Base-by-base conservation (phyloP, 2,329 filamentous ascomycete genomes). In the Penicillium vulpinum region DNA sequence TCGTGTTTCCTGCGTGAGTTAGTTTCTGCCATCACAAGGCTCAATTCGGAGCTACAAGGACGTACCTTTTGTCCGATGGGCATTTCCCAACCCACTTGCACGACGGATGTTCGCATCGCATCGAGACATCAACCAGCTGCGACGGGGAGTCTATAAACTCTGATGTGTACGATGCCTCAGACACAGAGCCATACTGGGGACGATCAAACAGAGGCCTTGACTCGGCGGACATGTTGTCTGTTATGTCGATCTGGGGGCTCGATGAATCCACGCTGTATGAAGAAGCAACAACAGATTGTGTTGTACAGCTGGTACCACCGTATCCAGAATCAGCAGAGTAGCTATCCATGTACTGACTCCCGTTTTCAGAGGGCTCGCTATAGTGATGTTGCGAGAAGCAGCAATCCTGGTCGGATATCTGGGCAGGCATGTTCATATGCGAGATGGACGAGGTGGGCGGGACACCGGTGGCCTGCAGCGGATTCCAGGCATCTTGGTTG, bases 1-100 rank as follows among this genome's bases (percentile, higher is more conserved):
- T 80, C 74, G 66, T 95, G 91, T 73, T 95, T 96, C 57, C 91
- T 95, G 57, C 7, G 18, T 5, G 22, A 8, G 46, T 62, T 28
- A 69, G 59, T 53, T 21, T n/a, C 26, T 43, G n/a, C 7, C 15
- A 6, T 40, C 11, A 13, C 8, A 5, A 48, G 13, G 2, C 49
- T n/a, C 7, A 28, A 26, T 16, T 10, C 5, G 5, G 3, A 24
- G 16, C 5, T 6, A 22, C 26, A 44, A n/a, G 1, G 21, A 59
- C 64, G 54, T 56, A 77, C 76, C 72, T 74, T 56, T 75, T 71
- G 51, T 77, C 74, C 1, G 76, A 78, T 11, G 67, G 73, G 45
- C 70, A 76, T 59, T 75, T 77, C 5, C 72, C 73, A 21, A 64
- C 66, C 73, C 73, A 76, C 2, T 54, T 50, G 43, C 73, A 75